Conservation (phyloP, 169 alveolate genomes). For the Plasmodium vivax region DNA sequence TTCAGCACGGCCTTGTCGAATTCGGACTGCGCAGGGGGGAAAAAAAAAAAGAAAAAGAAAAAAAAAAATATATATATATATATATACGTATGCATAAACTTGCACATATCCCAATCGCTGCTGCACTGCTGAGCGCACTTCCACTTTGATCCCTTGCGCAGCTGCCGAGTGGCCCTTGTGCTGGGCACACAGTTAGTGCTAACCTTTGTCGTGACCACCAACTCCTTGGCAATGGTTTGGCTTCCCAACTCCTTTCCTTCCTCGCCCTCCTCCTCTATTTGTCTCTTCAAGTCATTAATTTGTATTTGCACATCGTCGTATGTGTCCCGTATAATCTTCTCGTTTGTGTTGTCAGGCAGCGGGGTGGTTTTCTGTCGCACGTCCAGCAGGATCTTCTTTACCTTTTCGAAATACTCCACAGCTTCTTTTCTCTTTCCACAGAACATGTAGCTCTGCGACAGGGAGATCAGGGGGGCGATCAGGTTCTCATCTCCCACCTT, state of each 20-base stretch:
- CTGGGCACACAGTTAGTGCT: background rate
- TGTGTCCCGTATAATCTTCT: slow-evolving; percentile 63
- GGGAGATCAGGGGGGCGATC: slow-evolving; percentile 60
- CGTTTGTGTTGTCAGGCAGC: slow-evolving; percentile 49
- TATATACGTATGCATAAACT: background rate
- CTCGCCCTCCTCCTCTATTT: slow-evolving; percentile 70
- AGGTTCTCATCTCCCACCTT: slow-evolving; percentile 67
- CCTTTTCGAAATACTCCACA: slow-evolving; percentile 59
- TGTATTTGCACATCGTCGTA: slow-evolving; percentile 74
- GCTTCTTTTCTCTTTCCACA: slow-evolving; percentile 72
- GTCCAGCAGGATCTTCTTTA: slow-evolving; percentile 40
- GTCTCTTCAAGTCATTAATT: slow-evolving; percentile 64
- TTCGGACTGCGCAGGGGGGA: slow-evolving; percentile 25
- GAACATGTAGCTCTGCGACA: slow-evolving; percentile 73
- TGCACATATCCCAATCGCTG: background rate
- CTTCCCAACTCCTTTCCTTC: slow-evolving; percentile 61
- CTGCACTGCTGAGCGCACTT: background rate
- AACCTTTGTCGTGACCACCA: slow-evolving; percentile 64
- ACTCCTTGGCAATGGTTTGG: slow-evolving; percentile 51
- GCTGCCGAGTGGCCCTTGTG: background rate
- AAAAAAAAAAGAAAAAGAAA: background rate
- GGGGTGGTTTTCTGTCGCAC: slow-evolving; percentile 72
- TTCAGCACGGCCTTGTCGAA: slow-evolving; percentile 52
- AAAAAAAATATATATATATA: background rate
- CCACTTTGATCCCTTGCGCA: background rate